These are phyloP conservation scores for Tulasnella sp. DNA, from an alignment of 768 basidiomycete genomes.

Conservation along the genomic window DNA sequence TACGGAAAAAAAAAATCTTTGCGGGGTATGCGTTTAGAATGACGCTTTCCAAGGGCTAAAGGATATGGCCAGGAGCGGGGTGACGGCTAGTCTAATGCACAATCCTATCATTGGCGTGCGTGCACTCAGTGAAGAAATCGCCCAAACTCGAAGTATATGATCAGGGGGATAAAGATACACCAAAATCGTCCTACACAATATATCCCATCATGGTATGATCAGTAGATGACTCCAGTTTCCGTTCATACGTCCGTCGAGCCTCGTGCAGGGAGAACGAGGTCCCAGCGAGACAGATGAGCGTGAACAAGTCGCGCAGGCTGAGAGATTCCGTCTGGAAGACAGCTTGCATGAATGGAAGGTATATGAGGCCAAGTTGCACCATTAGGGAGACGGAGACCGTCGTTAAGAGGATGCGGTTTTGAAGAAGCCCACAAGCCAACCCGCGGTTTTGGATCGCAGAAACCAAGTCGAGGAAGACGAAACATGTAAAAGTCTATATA, in stretches of 20 bases:
- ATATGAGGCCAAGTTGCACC: conserved; percentile 77
- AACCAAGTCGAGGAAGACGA: conserved; percentile 93
- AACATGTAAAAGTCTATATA: conserved; percentile 90
- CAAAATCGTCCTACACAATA: conserved; percentile 22
- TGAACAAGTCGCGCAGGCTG: conserved; percentile 53
- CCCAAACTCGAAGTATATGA: not conserved
- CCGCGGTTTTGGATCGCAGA: conserved; percentile 94
- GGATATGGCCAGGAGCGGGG: not conserved
- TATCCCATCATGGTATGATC: conserved; percentile 40
- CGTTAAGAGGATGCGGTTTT: conserved; percentile 82
- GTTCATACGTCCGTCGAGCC: conserved; percentile 67
- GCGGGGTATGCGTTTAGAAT: not conserved
- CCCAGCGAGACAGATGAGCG: conserved; percentile 59
- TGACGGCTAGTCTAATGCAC: no score
- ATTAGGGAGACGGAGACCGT: conserved; percentile 83
- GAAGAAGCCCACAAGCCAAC: conserved; percentile 69
- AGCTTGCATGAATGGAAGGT: conserved; percentile 82
- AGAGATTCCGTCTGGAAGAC: conserved; percentile 92
- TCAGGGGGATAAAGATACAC: not conserved
- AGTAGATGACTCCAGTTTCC: conserved; percentile 33
- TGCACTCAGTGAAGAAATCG: not conserved
- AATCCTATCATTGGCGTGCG: no score
- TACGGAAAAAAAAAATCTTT: no score
- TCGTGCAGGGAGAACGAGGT: conserved; percentile 69
- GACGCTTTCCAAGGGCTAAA: not conserved